Evolutionary conservation across 257 asterid genomes (phyloP), one percentile per base, ranked within the genome.

Genomic region (Scutellaria minor): DNA sequence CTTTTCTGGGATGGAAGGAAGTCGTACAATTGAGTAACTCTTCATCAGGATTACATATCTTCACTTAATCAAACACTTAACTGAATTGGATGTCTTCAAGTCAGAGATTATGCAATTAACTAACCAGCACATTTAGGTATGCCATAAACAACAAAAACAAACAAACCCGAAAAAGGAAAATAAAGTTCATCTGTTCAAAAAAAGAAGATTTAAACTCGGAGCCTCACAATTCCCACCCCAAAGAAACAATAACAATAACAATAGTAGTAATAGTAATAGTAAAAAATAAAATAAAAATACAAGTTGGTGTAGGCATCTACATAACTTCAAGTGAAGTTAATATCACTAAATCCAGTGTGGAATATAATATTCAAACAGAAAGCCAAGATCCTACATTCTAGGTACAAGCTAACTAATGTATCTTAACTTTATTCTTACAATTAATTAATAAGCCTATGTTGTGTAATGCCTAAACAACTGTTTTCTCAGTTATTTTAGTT

Each of bases 311-410:
- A 44, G 0, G 55, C 12, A 20, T 37, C 50, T 64, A n/a, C 11
- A 62, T 37, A 50, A 56, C 70, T 40, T 42, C 18, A 6, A 66
- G 40, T 57, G 65, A 51, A 65, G 27, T 66, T 18, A 56, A 60
- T 45, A 56, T 56, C 70, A 64, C 15, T 53, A 40, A 22, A 74
- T 18, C 37, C 37, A 31, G 37, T 31, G 37, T 4, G 4, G 47
- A 57, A 74, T 58, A 79, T 50, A 48, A 74, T 75, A 78, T 63
- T 44, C 10, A 70, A 46, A 63, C 52, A 66, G 31, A 48, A 81
- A 65, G 74, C 73, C 82, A 75, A 80, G 82, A 83, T 82, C 86
- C 86, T 51, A 52, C 48, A 69, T 73, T 80, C 51, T 72, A 51
- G 80, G 75, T 37, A 67, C 58, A 75, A 42, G 64, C 74, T 66